phyloP scores from a whole-genome alignment of 306 rosid species.

The Clitoria ternatea region DNA sequence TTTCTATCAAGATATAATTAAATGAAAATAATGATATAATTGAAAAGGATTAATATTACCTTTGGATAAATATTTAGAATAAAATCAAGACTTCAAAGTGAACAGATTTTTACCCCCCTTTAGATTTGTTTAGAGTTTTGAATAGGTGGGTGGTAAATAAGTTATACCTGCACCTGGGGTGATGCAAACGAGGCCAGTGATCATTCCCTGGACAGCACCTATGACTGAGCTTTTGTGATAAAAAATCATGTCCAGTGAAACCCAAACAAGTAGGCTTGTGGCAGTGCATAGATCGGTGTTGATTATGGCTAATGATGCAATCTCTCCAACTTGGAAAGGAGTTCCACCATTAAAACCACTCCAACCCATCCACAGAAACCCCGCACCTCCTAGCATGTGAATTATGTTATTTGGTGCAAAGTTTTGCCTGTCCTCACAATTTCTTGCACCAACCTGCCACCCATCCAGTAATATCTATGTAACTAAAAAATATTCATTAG shows the following conservation, averaged over 20 bases:
- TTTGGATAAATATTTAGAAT: too few relatives aligned
- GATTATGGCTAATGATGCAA: conserved; percentile 54
- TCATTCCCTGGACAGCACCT: conserved; percentile 82
- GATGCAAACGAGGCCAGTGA: conserved; percentile 78
- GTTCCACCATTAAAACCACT: conserved; percentile 84
- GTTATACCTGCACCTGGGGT: conserved; percentile 76
- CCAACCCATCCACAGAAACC: conserved; percentile 84
- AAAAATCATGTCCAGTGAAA: conserved; percentile 56
- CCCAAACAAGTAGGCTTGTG: conserved; percentile 72
- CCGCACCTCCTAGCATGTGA: conserved; percentile 73
- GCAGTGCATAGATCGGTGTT: conserved; percentile 73
- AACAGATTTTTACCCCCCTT: too few relatives aligned
- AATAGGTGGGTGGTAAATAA: background rate
- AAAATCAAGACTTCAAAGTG: too few relatives aligned
- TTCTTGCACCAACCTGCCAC: conserved; percentile 74
- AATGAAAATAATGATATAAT: too few relatives aligned
- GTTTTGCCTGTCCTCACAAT: conserved; percentile 50
- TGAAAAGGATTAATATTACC: too few relatives aligned
- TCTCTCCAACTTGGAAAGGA: conserved; percentile 43
- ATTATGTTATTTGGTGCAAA: conserved; percentile 78
- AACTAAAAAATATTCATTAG: too few relatives aligned
- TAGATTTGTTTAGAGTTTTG: too few relatives aligned
- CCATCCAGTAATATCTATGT: too few relatives aligned
- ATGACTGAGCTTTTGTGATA: conserved; percentile 61
- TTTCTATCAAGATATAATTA: too few relatives aligned